Evolutionary conservation across 441 rosid genomes (phyloP).

Genomic region (Adansonia rubrostipa): DNA sequence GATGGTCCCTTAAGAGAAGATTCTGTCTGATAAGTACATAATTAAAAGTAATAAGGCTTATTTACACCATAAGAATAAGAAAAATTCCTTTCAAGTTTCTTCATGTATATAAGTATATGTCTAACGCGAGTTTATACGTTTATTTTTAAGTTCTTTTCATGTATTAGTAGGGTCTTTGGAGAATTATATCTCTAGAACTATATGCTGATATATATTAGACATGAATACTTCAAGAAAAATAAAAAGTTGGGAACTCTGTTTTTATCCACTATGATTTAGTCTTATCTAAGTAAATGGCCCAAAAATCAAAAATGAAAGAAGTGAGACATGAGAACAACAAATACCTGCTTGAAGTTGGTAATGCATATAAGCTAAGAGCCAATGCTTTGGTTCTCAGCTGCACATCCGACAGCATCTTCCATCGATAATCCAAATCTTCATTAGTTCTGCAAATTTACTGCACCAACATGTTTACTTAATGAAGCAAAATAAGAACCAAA

Average conservation of each 20-base stretch:
- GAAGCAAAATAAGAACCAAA: not conserved
- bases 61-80: no score
- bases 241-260: not conserved
- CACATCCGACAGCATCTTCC: slow-evolving; percentile 51
- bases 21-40: not conserved
- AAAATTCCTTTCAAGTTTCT: no score
- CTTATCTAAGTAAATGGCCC: not conserved
- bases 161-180: no score
- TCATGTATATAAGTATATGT: no score
- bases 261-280: not conserved
- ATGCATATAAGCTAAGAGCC: slow-evolving; percentile 39
- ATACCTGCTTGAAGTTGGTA: slow-evolving; percentile 43
- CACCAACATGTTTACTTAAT: slow-evolving; percentile 31
- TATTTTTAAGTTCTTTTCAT: no score
- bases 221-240: no score
- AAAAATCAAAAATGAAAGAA: not conserved
- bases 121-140: no score
- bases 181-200: no score
- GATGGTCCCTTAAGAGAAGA: not conserved
- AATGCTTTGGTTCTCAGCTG: slow-evolving; percentile 44
- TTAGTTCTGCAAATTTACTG: slow-evolving; percentile 47
- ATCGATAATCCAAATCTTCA: slow-evolving; percentile 48
- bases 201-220: no score
- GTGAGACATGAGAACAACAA: not conserved
- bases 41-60: not conserved